Percentiles rank a stretch among this genome's conserved stretches.
Evolutionary conservation across 768 basidiomycete species (phyloP).

Genomic region (Strobilomyces confusus): DNA sequence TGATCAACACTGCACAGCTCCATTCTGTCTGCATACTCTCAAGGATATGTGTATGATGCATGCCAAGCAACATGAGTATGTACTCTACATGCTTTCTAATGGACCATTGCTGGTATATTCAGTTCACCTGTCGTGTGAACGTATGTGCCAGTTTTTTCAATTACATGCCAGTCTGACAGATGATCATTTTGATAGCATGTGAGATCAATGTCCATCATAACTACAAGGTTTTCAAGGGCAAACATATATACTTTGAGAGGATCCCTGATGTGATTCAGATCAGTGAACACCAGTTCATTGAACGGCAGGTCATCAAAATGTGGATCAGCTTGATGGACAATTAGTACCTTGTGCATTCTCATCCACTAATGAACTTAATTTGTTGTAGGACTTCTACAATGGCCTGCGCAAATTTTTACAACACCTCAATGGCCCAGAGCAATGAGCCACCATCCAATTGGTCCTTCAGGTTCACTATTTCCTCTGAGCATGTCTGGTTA

Average conservation of each 20-base stretch:
- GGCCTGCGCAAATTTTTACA: not conserved
- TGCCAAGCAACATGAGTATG: not conserved
- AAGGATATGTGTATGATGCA: constrained; percentile 6
- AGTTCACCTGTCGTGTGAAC: no score
- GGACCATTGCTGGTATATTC: no score
- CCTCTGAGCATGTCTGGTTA: not conserved
- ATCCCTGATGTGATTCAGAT: no score
- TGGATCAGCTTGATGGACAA: not conserved
- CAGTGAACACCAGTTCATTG: no score
- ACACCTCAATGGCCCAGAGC: not conserved
- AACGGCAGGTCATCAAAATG: not conserved
- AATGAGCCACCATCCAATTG: not conserved
- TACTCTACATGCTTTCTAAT: not conserved
- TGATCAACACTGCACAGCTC: not conserved
- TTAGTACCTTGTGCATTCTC: not conserved
- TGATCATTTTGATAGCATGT: no score
- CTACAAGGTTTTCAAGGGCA: no score
- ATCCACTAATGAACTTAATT: not conserved
- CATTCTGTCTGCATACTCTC: not conserved
- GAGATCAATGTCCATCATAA: no score
- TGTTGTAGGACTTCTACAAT: not conserved
- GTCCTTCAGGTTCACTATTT: not conserved
- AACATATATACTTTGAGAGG: no score
- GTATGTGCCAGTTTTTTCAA: no score
- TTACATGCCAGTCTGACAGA: no score